Evolutionary conservation across 164 flowering plant species (phyloP).

Genomic region (Magnolia sinica): DNA sequence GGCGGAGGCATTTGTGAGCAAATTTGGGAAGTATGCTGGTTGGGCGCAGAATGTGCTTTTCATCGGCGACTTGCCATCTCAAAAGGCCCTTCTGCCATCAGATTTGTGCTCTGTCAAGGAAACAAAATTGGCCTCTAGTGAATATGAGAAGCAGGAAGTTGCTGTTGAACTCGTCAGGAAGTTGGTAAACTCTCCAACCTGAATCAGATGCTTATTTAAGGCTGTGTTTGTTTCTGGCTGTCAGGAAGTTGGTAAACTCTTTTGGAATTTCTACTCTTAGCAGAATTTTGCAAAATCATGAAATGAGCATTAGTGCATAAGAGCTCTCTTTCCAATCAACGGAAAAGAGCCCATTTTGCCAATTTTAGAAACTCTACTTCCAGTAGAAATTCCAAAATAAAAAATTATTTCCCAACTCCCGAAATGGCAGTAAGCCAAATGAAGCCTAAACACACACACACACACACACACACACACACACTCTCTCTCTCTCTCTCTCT

Average conservation of each 20-base stretch:
- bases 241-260: not conserved
- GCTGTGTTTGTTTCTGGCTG: not conserved
- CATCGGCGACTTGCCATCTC: conserved; percentile 83
- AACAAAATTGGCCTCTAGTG: conserved; percentile 20
- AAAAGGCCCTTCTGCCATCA: conserved; percentile 53
- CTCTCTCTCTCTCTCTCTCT: too few species aligned
- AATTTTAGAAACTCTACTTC: not conserved
- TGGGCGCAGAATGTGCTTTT: conserved; percentile 98
- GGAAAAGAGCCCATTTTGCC: not conserved
- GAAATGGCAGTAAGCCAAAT: too few species aligned
- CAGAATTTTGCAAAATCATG: not conserved
- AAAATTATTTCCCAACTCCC: too few species aligned
- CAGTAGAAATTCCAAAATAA: not conserved
- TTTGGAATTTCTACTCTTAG: not conserved
- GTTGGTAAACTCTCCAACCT: conserved; percentile 6
- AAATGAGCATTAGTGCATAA: not conserved
- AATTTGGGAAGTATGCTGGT: conserved; percentile 95
- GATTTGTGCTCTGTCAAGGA: conserved; percentile 22
- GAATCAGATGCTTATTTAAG: not conserved
- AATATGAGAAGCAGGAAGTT: conserved; percentile 17
- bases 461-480: too few species aligned
- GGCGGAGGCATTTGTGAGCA: conserved; percentile 86
- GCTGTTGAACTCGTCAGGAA: conserved; percentile 3
- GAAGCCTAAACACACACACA: too few species aligned
- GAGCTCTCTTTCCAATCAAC: not conserved